phyloP scores from a whole-genome alignment of 2,329 filamentous ascomycete species.

The Colletotrichum caudatum region DNA sequence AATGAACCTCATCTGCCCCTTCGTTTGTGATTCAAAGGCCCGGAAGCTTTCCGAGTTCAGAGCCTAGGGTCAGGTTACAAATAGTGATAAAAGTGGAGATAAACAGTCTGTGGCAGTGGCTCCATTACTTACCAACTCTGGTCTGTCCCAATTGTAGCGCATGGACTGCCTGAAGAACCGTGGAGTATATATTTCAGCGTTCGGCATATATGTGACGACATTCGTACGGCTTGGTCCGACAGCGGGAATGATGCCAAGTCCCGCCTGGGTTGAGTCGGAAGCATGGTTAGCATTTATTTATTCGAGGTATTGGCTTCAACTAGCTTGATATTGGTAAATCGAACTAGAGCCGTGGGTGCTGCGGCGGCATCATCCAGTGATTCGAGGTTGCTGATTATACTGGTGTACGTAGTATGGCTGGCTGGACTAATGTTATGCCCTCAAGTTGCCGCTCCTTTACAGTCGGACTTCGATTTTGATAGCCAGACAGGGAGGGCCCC shows the following conservation, averaged over 20 bases:
- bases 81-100: constrained; percentile 5
- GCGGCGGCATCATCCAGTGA: no score
- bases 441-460: no score
- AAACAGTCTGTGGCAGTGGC: constrained; percentile 14
- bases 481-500: not conserved
- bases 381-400: no score
- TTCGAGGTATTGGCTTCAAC: not conserved
- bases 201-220: no score
- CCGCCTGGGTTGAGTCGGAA: not conserved
- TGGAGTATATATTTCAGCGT: not conserved
- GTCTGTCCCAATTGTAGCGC: constrained; percentile 1
- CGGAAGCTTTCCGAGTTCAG: not conserved
- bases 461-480: no score
- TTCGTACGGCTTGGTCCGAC: no score
- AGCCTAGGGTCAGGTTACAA: not conserved
- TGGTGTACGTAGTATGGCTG: no score
- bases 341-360: not conserved
- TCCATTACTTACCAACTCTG: constrained; percentile 2
- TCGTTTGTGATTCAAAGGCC: no score
- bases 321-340: not conserved
- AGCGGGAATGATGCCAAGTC: not conserved
- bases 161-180: constrained; percentile 10
- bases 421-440: no score
- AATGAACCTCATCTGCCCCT: not conserved
- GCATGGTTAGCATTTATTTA: no score